Conservation (phyloP, 2,329 filamentous ascomycete genomes). For the Ophiocordyceps camponoti-saundersi region DNA sequence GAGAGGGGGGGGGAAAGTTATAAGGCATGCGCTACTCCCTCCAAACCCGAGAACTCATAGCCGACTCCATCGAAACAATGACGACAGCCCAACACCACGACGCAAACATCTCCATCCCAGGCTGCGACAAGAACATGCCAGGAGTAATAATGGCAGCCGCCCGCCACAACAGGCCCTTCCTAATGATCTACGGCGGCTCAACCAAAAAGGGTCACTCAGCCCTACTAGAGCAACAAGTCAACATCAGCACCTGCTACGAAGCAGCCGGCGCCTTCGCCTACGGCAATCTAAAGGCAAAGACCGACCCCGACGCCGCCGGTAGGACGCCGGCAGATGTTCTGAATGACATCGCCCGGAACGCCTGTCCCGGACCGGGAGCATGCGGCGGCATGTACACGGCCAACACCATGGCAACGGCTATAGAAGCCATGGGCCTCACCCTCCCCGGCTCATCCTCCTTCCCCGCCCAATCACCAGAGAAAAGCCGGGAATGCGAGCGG, state of each 20-base stretch:
- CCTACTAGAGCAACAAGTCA: conserved; percentile 62
- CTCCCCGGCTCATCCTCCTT: conserved; percentile 74
- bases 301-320: conserved; percentile 23
- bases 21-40: conserved; percentile 85
- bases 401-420: conserved; percentile 79
- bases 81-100: conserved; percentile 87
- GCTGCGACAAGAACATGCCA: conserved; percentile 97
- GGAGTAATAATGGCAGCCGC: conserved; percentile 82
- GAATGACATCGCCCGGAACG: conserved; percentile 63
- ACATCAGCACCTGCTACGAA: conserved; percentile 80
- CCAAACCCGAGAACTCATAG: conserved; percentile 81
- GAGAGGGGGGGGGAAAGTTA: no score
- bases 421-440: conserved; percentile 76
- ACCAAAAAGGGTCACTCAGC: conserved; percentile 76
- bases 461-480: conserved; percentile 64
- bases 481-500: conserved; percentile 73
- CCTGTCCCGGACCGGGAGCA: conserved; percentile 47
- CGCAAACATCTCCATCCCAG: conserved; percentile 82
- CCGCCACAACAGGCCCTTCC: conserved; percentile 75
- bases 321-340: conserved; percentile 49
- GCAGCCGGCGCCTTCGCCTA: conserved; percentile 72
- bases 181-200: conserved; percentile 92
- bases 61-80: conserved; percentile 84
- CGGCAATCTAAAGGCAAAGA: conserved; percentile 55
- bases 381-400: conserved; percentile 83